Percentiles rank a stretch among this genome's conserved stretches.
phyloP scores from a whole-genome alignment of 192 early-diverging fungal genomes.

The Coemansia sp. region DNA sequence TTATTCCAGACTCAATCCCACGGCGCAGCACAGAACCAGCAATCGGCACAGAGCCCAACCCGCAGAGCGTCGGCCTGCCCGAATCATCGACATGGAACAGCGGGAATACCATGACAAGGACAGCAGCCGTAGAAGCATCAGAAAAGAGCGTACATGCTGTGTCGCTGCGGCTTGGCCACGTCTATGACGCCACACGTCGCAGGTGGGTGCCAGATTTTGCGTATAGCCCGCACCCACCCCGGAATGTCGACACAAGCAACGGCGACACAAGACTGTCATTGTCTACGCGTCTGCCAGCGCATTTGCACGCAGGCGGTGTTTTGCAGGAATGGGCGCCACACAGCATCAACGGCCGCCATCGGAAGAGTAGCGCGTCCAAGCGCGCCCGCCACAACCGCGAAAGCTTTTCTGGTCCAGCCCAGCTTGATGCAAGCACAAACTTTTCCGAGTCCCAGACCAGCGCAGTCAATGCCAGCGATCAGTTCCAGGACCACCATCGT shows the following conservation, averaged over 20 bases:
- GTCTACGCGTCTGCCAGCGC: not conserved
- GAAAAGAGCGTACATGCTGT: not conserved
- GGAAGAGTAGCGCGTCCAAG: not conserved
- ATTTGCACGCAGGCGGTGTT: constrained; percentile 6
- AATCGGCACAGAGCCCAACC: constrained; percentile 2
- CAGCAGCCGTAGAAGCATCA: constrained; percentile 5
- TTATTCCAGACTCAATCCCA: constrained; percentile 30
- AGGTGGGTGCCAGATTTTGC: constrained; percentile 45
- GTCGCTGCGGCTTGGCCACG: not conserved
- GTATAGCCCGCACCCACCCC: constrained; percentile 32
- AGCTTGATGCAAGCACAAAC: constrained; percentile 44
- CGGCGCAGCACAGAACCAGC: constrained; percentile 46
- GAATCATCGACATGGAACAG: constrained; percentile 49
- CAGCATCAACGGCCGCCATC: constrained; percentile 7
- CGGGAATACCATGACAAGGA: constrained; percentile 23
- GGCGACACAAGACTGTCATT: not conserved
- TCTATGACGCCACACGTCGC: constrained; percentile 14
- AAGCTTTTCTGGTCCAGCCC: constrained; percentile 52
- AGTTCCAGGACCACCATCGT: constrained; percentile 24
- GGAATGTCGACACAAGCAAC: constrained; percentile 5
- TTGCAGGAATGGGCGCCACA: not conserved
- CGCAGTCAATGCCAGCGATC: constrained; percentile 19
- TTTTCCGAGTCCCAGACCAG: constrained; percentile 40
- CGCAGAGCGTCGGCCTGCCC: constrained; percentile 14
- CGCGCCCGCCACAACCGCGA: constrained; percentile 32